Conservation (phyloP, 805 yeast species). For the Candida boidinii region DNA sequence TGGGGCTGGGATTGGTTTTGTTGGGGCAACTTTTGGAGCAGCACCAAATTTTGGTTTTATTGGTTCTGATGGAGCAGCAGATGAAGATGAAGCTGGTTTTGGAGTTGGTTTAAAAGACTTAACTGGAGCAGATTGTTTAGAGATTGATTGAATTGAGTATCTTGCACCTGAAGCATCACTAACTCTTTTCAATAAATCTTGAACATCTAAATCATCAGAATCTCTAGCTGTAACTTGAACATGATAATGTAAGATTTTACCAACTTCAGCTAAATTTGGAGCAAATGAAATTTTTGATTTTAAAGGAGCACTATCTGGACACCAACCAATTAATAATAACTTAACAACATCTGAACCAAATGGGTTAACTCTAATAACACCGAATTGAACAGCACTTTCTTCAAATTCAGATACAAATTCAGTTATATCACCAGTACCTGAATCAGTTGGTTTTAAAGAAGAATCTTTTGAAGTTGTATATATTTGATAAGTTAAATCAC, state of each 20-base stretch:
- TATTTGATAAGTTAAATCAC: slow-evolving; percentile 73
- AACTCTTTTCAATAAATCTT: slow-evolving; percentile 65
- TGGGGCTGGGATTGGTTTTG: slow-evolving; percentile 10
- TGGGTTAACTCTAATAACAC: slow-evolving; percentile 78
- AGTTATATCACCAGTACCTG: slow-evolving; percentile 58
- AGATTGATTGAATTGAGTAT: slow-evolving; percentile 54
- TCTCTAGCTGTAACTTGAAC: slow-evolving; percentile 97
- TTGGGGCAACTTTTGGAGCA: slow-evolving; percentile 20
- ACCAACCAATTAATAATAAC: slow-evolving; percentile 85
- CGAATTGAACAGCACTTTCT: slow-evolving; percentile 86
- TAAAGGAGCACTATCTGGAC: slow-evolving; percentile 91
- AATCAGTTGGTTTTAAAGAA: slow-evolving; percentile 34
- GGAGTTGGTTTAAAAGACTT: slow-evolving; percentile 25
- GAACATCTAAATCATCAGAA: slow-evolving; percentile 76
- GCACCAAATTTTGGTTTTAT: slow-evolving; percentile 20
- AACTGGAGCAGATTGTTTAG: slow-evolving; percentile 10
- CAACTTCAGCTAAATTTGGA: slow-evolving; percentile 66
- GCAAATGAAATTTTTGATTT: slow-evolving; percentile 72
- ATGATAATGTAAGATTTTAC: slow-evolving; percentile 77
- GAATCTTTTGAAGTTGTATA: slow-evolving; percentile 62
- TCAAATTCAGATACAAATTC: slow-evolving; percentile 78
- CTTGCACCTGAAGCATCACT: slow-evolving; percentile 95
- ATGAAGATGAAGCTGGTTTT: slow-evolving; percentile 29
- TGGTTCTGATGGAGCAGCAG: slow-evolving; percentile 20
- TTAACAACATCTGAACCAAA: slow-evolving; percentile 89